Evolutionary conservation across 2,329 filamentous ascomycete species (phyloP).

Genomic region (Fusarium sp.): DNA sequence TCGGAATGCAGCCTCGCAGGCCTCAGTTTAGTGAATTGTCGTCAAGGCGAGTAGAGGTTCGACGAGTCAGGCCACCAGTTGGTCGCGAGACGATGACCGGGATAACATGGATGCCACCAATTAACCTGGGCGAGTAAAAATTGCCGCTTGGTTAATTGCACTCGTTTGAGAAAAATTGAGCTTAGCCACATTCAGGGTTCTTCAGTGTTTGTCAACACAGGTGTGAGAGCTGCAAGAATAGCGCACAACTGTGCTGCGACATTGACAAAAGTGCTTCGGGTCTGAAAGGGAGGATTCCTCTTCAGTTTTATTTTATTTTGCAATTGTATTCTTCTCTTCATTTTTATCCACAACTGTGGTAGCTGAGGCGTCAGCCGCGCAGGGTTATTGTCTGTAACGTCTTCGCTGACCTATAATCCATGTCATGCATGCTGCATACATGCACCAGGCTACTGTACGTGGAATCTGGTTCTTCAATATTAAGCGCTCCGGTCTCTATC

Average conservation of each 20-base stretch:
- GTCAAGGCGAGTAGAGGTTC: background rate
- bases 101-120: background rate
- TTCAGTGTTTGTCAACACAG: background rate
- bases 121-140: background rate
- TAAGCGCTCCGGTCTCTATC: background rate
- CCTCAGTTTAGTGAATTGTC: background rate
- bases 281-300: background rate
- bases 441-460: background rate
- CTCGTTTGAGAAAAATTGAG: background rate
- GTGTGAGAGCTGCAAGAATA: background rate
- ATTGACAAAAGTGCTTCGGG: background rate
- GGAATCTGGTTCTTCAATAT: background rate
- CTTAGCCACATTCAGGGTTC: background rate
- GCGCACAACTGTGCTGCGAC: background rate
- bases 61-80: background rate
- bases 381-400: background rate
- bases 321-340: background rate
- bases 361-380: background rate
- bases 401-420: background rate
- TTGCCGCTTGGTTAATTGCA: background rate
- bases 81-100: background rate
- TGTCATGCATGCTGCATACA: background rate
- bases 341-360: background rate
- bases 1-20: background rate
- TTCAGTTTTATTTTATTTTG: background rate